Conservation (phyloP, 2,329 filamentous ascomycete genomes). For the Xylariales sp. region DNA sequence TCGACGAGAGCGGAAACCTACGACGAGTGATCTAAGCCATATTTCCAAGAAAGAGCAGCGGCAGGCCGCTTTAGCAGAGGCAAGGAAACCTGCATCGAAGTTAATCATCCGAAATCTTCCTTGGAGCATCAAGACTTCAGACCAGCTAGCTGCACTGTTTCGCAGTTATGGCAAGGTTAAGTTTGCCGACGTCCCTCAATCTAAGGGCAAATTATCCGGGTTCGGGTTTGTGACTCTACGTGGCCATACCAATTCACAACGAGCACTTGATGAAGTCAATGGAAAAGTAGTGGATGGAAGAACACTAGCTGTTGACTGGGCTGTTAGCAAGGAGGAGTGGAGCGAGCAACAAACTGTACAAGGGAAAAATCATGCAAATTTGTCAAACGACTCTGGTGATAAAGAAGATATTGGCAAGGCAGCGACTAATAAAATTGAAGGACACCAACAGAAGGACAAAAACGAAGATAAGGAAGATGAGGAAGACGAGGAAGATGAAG, state of each 20-base stretch:
- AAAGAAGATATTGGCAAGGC: slow-evolving; percentile 36
- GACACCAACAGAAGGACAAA: slow-evolving; percentile 22
- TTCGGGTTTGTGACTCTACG: slow-evolving; percentile 92
- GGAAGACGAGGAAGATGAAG: slow-evolving; percentile 36
- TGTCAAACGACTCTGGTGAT: slow-evolving; percentile 18
- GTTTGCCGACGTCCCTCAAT: slow-evolving; percentile 76
- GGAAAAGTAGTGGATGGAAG: slow-evolving; percentile 87
- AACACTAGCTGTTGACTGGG: slow-evolving; percentile 91
- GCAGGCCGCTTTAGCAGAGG: slow-evolving; percentile 56
- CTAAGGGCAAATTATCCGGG: slow-evolving; percentile 71
- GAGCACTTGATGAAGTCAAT: slow-evolving; percentile 78
- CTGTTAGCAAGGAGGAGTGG: slow-evolving; percentile 88
- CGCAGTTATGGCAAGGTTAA: slow-evolving; percentile 88
- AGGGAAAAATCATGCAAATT: slow-evolving; percentile 22
- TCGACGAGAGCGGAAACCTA: slow-evolving; percentile 61
- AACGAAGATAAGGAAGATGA: slow-evolving; percentile 24
- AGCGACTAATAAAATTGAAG: slow-evolving; percentile 29
- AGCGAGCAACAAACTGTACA: slow-evolving; percentile 53
- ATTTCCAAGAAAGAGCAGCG: slow-evolving; percentile 49
- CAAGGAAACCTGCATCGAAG: slow-evolving; percentile 63
- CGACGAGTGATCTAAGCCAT: slow-evolving; percentile 7
- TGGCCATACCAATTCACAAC: slow-evolving; percentile 86
- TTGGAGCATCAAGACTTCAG: slow-evolving; percentile 87
- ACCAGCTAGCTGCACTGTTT: slow-evolving; percentile 77
- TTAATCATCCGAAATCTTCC: slow-evolving; percentile 90